phyloP scores from a whole-genome alignment of 2,329 filamentous ascomycete genomes.

The Stemphylium beticola region DNA sequence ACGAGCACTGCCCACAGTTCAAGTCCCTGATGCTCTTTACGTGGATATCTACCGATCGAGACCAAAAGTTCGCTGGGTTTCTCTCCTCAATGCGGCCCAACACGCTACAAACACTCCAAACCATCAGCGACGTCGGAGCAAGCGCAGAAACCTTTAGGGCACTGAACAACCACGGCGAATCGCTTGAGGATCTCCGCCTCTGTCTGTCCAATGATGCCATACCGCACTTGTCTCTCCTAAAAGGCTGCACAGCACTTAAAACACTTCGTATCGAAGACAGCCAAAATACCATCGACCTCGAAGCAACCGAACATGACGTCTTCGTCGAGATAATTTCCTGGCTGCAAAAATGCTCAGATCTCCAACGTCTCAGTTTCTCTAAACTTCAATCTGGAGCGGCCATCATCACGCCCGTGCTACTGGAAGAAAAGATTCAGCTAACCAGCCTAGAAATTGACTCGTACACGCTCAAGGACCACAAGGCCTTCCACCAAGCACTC shows the following conservation, averaged over 20 bases:
- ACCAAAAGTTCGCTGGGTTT: slow-evolving; percentile 65
- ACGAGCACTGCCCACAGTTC: slow-evolving; percentile 66
- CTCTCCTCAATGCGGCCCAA: slow-evolving; percentile 63
- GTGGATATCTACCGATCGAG: slow-evolving; percentile 59
- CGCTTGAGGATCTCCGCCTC: slow-evolving; percentile 62
- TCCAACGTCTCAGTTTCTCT: slow-evolving; percentile 59
- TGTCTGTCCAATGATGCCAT: slow-evolving; percentile 58
- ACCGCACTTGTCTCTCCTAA: slow-evolving; percentile 57
- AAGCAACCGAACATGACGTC: slow-evolving; percentile 59
- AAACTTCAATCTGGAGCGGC: slow-evolving; percentile 60
- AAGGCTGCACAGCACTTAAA: slow-evolving; percentile 57
- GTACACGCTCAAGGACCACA: slow-evolving; percentile 57
- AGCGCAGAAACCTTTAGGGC: slow-evolving; percentile 61
- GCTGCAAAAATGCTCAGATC: slow-evolving; percentile 60
- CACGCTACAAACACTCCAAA: slow-evolving; percentile 64
- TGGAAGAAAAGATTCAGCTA: slow-evolving; percentile 56
- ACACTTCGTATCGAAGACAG: slow-evolving; percentile 58
- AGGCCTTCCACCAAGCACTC: slow-evolving; percentile 61
- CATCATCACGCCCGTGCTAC: slow-evolving; percentile 59
- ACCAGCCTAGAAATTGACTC: slow-evolving; percentile 57
- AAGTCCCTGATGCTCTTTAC: slow-evolving; percentile 64
- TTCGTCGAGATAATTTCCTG: slow-evolving; percentile 61
- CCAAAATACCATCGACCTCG: slow-evolving; percentile 53
- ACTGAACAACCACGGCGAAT: slow-evolving; percentile 59
- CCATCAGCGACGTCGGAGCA: slow-evolving; percentile 63